Percentiles rank a stretch among this genome's conserved stretches.
phyloP scores from a whole-genome alignment of 306 rosid species.

The Prosopis cineraria region DNA sequence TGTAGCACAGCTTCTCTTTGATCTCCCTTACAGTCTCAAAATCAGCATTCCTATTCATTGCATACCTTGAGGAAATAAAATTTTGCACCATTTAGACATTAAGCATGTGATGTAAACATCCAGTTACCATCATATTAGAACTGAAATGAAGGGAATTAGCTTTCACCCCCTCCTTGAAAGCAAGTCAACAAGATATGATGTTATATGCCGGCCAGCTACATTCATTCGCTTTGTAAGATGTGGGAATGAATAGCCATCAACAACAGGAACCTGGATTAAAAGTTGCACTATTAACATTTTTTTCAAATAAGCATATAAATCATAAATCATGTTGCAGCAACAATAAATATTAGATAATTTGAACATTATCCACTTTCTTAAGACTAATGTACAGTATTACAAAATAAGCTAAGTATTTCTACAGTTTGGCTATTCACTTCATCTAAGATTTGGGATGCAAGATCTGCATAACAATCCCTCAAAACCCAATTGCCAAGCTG shows the following conservation, averaged over 20 bases:
- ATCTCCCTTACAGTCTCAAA: slow-evolving; percentile 99
- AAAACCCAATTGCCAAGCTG: not conserved
- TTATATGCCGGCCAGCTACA: slow-evolving; percentile 98
- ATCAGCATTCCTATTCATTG: slow-evolving; percentile 89
- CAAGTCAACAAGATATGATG: slow-evolving; percentile 95
- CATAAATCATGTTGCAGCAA: not conserved
- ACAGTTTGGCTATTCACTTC: slow-evolving; percentile 25
- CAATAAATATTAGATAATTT: not conserved
- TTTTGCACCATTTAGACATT: slow-evolving; percentile 35
- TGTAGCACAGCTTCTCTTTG: slow-evolving; percentile 96
- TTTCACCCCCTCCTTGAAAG: slow-evolving; percentile 98
- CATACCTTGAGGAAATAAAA: slow-evolving; percentile 67
- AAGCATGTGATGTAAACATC: slow-evolving; percentile 21
- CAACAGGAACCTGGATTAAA: slow-evolving; percentile 88
- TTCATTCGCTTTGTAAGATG: slow-evolving; percentile 98
- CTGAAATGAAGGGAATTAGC: slow-evolving; percentile 29
- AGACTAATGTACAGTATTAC: slow-evolving; percentile 19
- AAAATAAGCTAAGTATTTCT: slow-evolving; percentile 4
- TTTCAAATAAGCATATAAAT: slow-evolving; percentile 24
- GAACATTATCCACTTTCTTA: slow-evolving; percentile 23
- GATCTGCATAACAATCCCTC: slow-evolving; percentile 13
- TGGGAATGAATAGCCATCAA: slow-evolving; percentile 98
- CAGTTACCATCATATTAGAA: slow-evolving; percentile 26
- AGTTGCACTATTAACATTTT: slow-evolving; percentile 26
- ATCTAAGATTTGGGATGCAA: not conserved